Percentiles rank a stretch among this genome's conserved stretches.
These are phyloP conservation scores for Citrus cavaleriei DNA, from an alignment of 345 rosid genomes.

Conservation along the genomic window DNA sequence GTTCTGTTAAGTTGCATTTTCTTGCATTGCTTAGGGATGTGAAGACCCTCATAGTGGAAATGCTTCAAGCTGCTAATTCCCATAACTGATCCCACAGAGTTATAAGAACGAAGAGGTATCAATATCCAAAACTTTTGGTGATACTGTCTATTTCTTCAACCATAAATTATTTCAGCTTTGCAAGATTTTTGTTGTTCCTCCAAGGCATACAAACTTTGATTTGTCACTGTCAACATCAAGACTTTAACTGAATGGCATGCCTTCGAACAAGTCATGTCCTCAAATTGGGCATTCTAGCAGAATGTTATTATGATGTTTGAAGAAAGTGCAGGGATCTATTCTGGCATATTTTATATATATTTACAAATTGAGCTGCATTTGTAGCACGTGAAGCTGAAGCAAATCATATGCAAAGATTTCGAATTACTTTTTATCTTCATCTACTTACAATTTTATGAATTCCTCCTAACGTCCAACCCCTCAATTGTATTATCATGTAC, in stretches of 20 bases:
- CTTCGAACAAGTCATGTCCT: neutral
- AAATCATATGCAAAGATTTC: neutral
- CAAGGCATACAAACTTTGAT: neutral
- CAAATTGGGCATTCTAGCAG: neutral
- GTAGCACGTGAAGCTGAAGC: too few relatives aligned
- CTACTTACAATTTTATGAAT: neutral
- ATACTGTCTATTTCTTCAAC: neutral
- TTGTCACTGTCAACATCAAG: neutral
- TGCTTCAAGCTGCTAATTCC: constrained; percentile 77
- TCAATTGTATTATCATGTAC: neutral
- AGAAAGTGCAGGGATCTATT: neutral
- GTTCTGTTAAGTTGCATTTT: neutral
- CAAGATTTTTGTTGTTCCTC: neutral
- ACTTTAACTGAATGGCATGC: neutral
- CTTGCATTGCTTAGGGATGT: constrained; percentile 57
- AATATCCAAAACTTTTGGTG: neutral
- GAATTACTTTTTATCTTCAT: neutral
- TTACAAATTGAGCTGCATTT: neutral
- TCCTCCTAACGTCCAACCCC: neutral
- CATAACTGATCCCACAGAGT: constrained; percentile 24
- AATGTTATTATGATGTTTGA: neutral
- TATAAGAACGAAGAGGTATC: constrained; percentile 7
- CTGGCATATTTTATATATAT: neutral
- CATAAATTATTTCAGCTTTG: neutral
- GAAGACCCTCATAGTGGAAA: constrained; percentile 80